A percentile compares a stretch with the other conserved stretches of the same genome.
These are phyloP conservation scores for Colletotrichum godetiae DNA, from an alignment of 2,329 filamentous ascomycete genomes.

Conservation along the genomic window DNA sequence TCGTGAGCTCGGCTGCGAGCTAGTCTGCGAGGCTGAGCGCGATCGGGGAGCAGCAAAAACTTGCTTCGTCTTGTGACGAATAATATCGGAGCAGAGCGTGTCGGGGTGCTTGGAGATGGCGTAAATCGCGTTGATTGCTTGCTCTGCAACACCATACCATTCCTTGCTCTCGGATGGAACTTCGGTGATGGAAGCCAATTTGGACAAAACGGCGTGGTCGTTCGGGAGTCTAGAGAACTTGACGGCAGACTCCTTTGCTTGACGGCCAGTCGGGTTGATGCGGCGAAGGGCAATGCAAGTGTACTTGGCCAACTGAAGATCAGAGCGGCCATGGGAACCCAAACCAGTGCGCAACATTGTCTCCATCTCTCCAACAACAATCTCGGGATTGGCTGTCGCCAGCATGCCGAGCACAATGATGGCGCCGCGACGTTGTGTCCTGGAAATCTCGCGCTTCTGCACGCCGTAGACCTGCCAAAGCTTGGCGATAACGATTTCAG, in stretches of 20 bases:
- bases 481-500: conserved; percentile 88
- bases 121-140: conserved; percentile 96
- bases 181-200: conserved; percentile 86
- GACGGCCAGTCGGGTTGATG: conserved; percentile 87
- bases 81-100: conserved; percentile 88
- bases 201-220: conserved; percentile 86
- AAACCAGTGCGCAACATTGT: conserved; percentile 92
- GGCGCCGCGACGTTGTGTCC: conserved; percentile 87
- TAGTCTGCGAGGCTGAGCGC: conserved; percentile 41
- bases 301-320: conserved; percentile 91
- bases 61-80: conserved; percentile 85
- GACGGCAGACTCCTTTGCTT: conserved; percentile 76
- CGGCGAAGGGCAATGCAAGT: conserved; percentile 93
- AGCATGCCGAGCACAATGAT: conserved; percentile 99
- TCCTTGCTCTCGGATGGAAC: conserved; percentile 91
- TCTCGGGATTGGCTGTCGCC: conserved; percentile 89
- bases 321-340: conserved; percentile 80
- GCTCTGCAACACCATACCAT: conserved; percentile 95
- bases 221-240: conserved; percentile 86
- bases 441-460: conserved; percentile 92
- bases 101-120: conserved; percentile 94
- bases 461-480: conserved; percentile 98
- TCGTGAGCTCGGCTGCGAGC: conserved; percentile 59
- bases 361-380: conserved; percentile 95
- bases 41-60: conserved; percentile 71